phyloP scores from a whole-genome alignment of 805 yeast genomes.

The Candida krabiensis region DNA sequence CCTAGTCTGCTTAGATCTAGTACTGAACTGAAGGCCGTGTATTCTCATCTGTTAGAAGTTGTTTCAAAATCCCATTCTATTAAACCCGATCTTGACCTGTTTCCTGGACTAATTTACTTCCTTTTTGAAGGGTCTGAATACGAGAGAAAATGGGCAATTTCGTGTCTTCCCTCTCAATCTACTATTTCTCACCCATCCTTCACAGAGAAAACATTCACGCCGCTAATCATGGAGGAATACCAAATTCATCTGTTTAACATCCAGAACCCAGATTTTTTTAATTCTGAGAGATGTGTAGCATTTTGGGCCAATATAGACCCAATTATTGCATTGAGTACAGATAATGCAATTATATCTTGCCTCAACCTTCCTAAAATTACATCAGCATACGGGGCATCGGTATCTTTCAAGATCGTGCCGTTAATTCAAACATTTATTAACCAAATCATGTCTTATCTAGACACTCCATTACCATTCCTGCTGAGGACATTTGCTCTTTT shows the following conservation, averaged over 20 bases:
- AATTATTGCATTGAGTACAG: conserved; percentile 36
- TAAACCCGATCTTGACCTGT: conserved; percentile 15
- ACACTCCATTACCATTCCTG: conserved; percentile 51
- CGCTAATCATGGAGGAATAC: conserved; percentile 55
- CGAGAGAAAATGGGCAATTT: conserved; percentile 50
- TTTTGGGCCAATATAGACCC: conserved; percentile 50
- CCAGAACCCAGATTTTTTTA: conserved; percentile 53
- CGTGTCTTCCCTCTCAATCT: conserved; percentile 26
- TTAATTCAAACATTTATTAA: conserved; percentile 44
- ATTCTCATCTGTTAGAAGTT: conserved; percentile 37
- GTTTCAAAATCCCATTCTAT: conserved; percentile 13
- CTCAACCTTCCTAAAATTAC: conserved; percentile 28
- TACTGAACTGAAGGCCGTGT: conserved; percentile 34
- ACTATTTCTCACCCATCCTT: conserved; percentile 1
- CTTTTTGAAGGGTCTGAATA: conserved; percentile 51
- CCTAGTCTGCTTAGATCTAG: conserved; percentile 49
- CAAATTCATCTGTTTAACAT: conserved; percentile 49
- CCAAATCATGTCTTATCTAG: conserved; percentile 51
- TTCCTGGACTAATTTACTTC: conserved; percentile 55
- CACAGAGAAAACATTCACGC: conserved; percentile 25
- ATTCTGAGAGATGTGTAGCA: conserved; percentile 36
- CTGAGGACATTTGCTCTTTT: conserved; percentile 51
- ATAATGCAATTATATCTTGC: conserved; percentile 34
- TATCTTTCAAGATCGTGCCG: conserved; percentile 36
- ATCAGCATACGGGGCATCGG: conserved; percentile 20